Base-by-base conservation (phyloP, 2,329 filamentous ascomycete genomes). In the Sporothrix mexicana region DNA sequence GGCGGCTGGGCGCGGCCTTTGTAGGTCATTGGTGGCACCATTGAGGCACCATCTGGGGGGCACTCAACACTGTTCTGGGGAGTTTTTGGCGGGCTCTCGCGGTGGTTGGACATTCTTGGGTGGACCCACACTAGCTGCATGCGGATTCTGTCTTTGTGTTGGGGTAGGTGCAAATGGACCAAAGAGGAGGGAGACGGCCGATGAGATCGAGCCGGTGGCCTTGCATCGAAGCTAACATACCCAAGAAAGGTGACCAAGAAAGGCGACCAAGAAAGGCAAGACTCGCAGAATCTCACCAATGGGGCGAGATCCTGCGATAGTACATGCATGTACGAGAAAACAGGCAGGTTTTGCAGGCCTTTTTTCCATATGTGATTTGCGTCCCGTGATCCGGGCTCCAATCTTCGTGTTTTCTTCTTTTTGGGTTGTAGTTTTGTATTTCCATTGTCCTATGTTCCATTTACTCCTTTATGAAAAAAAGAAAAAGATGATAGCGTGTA, bases 1-100 rank as follows among this genome's bases (percentile, higher is more conserved):
- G 47, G 66, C 66, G 66, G 66, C 66, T 68, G 66, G 66, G 47
- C 25, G 45, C 66, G 66, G 64, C 64, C 45, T 67, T 67, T 68
- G 66, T 51, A 36, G 30, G 30, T 7, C 30, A 36, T 36, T 36
- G 30, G 30, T 36, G 30, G 30, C 30, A 36, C 30, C 30, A 36
- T 68, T 36, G 36, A 15, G 20, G 57, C 25, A 17, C 13, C 17
- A 6, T n/a, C 30, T 36, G 2, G 30, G 25, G 57, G 10, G 53
- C 53, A 57, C 23, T 23, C 3, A 20, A 57, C 20, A 20, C 15
- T 57, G 53, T n/a, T 17, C 10, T n/a, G 13, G n/a, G 45, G 45
- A 12, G 15, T 47, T 47, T 20, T 53, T 7, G 51, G 51, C n/a
- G 17, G 6, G n/a, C 0, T 51, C n/a, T 20, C n/a, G 17, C 51